phyloP scores from a whole-genome alignment of 495 filamentous ascomycete genomes.

The Podospora conica region DNA sequence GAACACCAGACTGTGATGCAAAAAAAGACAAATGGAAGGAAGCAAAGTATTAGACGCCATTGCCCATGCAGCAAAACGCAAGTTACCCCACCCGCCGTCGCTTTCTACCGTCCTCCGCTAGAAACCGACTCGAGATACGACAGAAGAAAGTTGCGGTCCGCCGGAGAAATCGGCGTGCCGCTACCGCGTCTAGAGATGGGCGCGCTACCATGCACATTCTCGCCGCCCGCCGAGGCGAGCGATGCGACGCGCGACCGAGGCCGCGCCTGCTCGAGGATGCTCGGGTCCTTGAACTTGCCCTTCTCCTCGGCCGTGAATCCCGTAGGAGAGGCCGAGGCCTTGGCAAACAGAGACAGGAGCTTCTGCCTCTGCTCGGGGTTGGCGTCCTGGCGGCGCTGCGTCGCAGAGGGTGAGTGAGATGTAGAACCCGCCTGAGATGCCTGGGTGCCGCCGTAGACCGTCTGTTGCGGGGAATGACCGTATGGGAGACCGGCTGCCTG shows the following conservation, averaged over 20 bases:
- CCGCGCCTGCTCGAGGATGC: constrained; percentile 31
- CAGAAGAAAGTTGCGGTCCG: constrained; percentile 70
- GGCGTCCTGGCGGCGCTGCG: constrained; percentile 24
- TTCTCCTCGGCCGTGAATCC: constrained; percentile 42
- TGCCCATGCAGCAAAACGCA: constrained; percentile 2
- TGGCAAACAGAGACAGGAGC: constrained; percentile 68
- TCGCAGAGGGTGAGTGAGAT: constrained; percentile 11
- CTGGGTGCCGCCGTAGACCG: constrained; percentile 3
- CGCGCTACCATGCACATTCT: constrained; percentile 22
- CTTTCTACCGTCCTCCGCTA: constrained; percentile 14
- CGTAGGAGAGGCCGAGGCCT: constrained; percentile 36
- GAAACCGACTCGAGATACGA: constrained; percentile 57
- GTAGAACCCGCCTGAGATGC: constrained; percentile 10
- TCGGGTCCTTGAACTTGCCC: constrained; percentile 29
- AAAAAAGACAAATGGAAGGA: not conserved
- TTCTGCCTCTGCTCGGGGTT: constrained; percentile 59
- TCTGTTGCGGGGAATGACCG: constrained; percentile 11
- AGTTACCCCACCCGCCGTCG: not conserved
- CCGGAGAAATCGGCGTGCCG: constrained; percentile 54
- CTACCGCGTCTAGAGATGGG: constrained; percentile 38
- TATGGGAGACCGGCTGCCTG: constrained; percentile 22
- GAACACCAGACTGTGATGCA: constrained; percentile 10
- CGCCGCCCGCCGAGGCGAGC: constrained; percentile 27
- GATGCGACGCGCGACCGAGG: constrained; percentile 38
- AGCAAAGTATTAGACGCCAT: not conserved